These are phyloP conservation scores for Dimocarpus longan DNA, from an alignment of 345 rosid species.

Conservation along the genomic window DNA sequence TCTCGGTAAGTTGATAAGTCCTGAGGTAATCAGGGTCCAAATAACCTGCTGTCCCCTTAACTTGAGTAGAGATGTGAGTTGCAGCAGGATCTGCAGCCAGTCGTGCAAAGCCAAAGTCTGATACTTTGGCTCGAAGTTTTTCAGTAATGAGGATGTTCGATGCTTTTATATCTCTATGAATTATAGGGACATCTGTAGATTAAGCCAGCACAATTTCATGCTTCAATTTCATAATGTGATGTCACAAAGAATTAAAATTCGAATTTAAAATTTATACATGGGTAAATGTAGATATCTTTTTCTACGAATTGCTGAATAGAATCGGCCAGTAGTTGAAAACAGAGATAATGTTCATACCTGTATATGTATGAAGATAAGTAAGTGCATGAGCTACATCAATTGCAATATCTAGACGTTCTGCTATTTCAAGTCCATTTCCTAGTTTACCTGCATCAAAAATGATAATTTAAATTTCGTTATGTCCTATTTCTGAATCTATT, in stretches of 20 bases:
- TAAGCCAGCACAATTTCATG: constrained; percentile 22
- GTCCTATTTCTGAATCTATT: neutral
- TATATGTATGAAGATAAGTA: constrained; percentile 82
- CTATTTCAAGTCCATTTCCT: constrained; percentile 73
- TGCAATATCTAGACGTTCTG: constrained; percentile 84
- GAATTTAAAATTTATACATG: neutral
- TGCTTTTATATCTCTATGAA: constrained; percentile 92
- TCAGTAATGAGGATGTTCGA: constrained; percentile 76
- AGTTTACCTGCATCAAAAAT: constrained; percentile 44
- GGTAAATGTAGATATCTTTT: neutral
- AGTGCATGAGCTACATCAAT: constrained; percentile 95
- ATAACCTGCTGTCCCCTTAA: constrained; percentile 82
- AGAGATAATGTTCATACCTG: constrained; percentile 47
- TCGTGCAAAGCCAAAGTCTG: constrained; percentile 93
- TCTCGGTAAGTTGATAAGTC: constrained; percentile 76
- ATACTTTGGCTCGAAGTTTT: constrained; percentile 85
- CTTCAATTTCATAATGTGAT: neutral
- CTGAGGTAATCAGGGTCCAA: constrained; percentile 83
- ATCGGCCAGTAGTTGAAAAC: neutral
- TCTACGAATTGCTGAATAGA: neutral
- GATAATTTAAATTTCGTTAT: neutral
- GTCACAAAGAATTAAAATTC: constrained; percentile 11
- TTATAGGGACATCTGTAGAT: constrained; percentile 76
- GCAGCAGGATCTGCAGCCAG: constrained; percentile 49
- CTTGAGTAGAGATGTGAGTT: constrained; percentile 79